Base-by-base conservation (phyloP, 495 filamentous ascomycete species). In the Podospora pseudopauciseta region DNA sequence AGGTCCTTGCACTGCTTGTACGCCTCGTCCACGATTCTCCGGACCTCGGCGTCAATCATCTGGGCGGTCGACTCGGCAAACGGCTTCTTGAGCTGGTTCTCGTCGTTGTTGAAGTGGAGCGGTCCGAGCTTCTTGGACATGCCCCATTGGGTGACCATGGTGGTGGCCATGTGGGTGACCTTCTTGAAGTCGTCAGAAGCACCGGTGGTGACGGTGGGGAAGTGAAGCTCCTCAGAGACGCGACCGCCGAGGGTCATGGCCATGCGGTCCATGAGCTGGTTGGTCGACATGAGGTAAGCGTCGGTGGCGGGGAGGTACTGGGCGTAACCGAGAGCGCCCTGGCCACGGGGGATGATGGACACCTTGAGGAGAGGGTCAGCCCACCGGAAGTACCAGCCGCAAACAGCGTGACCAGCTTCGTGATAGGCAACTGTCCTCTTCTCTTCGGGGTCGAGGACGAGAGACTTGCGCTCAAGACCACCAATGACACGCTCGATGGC, bases 211-310 rank as follows among this genome's bases (percentile, higher is more conserved):
- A 99, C 94, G 11, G 92, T 97, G 27, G 94, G 90, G 78, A 98
- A 99, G 79, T 98, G 93, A 4, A 99, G 76, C 79, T 99, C 95
- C 79, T 99, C 95, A 53, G 90, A 93, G 55, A 99, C 91, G 69
- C 95, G 90, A 3, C 95, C 95, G 72, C 91, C 95, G 54, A 99
- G 87, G 19, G 95, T 97, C 95, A 99, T 99, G 69, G 96, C 95
- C 96, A 99, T 99, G 68, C 96, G 92, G 79, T 99, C 95, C 94
- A 97, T 97, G 28, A 99, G 82, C 81, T 99, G 95, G 78, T 94
- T 90, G 70, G 92, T 89, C 70, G 88, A 97, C 93, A 99, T 91
- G 64, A 98, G 86, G 78, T 97, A 97, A 28, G 91, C 91, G 75
- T 99, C 95, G 34, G 89, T 87, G 2, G 88, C 80, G 2, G 95